A percentile compares a stretch with the other conserved stretches of the same genome.
These are phyloP conservation scores for Tetrahymena elliotti DNA, from an alignment of 73 alveolate genomes.

Conservation along the genomic window DNA sequence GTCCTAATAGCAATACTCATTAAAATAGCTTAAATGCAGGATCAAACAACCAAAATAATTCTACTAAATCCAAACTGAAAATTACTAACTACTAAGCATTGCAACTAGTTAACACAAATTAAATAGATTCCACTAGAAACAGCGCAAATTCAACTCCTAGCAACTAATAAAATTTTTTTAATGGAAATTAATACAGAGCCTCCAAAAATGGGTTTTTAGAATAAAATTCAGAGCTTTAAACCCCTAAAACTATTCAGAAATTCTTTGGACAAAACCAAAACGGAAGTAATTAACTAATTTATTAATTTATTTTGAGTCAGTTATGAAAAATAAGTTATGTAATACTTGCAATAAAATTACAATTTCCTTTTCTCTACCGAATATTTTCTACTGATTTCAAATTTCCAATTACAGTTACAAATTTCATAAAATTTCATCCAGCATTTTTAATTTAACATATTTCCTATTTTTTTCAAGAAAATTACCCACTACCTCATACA, in stretches of 20 bases:
- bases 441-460: no score
- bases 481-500: no score
- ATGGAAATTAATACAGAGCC: background rate
- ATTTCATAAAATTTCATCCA: no score
- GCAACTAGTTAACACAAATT: background rate
- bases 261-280: background rate
- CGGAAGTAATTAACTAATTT: background rate
- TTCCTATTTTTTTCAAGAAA: no score
- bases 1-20: background rate
- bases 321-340: background rate
- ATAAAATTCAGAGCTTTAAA: background rate
- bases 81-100: background rate
- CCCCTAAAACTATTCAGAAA: background rate
- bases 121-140: background rate
- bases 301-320: no score
- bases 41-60: background rate
- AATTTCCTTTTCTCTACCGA: background rate
- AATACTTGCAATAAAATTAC: background rate
- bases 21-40: background rate
- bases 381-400: background rate
- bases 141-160: background rate
- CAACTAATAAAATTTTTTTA: background rate
- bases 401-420: background rate
- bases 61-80: background rate
- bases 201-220: background rate